Base-by-base conservation (phyloP, 768 basidiomycete species). In the Phallus indusiatus region DNA sequence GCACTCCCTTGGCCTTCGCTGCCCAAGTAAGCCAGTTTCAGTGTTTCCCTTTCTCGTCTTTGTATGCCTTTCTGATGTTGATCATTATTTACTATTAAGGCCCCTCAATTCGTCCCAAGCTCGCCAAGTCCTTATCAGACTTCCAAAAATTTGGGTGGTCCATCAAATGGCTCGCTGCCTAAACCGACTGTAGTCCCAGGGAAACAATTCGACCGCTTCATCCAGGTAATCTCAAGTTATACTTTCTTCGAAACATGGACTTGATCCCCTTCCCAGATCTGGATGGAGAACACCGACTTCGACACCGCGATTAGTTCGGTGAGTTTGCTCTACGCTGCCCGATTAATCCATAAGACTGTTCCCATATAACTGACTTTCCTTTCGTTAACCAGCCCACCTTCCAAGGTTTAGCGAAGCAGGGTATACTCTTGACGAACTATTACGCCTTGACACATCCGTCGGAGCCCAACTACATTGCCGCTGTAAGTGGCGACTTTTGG, bases 221-320 rank as follows among this genome's bases (percentile, higher is more conserved):
- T 77, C 61, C 69, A 72, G 63, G 60, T 63, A 37, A 54, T 55
- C n/a, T n/a, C n/a, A n/a, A 56, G 34, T 46, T 20, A 55, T 55
- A 46, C 54, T 42, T 55, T 37, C 46, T 9, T 5, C 48, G 3
- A 20, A 12, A 7, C 9, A n/a, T 21, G 17, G 7, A 7, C 36
- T 11, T n/a, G 17, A 37, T 2, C 5, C 20, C n/a, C 6, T 37
- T 42, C 8, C n/a, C 66, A 77, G 64, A 81, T 85, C 58, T 84
- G 80, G 80, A 71, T 86, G 37, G 84, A 85, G 66, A 85, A 84
- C 67, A 83, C 80, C 16, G 77, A 84, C 64, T 86, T 71, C 60
- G 66, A 62, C 9, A 64, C 64, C 56, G 72, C 69, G 57, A 66
- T 55, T 16, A 56, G 64, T 24, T 61, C 51, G 5, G 60, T 55